A percentile compares a stretch with the other conserved stretches of the same genome.
Conservation (phyloP, 306 rosid species). For the Senna siamea region DNA sequence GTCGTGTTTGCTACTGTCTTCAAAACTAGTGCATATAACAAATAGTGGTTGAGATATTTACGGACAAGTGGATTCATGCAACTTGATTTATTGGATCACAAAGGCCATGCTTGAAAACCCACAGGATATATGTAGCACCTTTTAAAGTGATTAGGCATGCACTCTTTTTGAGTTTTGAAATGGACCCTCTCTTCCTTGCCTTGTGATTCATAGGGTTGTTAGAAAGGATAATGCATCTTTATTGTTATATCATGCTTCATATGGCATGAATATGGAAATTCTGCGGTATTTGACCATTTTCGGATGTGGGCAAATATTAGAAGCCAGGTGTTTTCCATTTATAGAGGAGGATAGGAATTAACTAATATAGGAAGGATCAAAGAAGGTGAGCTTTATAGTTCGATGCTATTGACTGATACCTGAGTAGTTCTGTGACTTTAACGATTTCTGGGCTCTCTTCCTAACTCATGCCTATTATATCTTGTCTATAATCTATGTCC, state of each 20-base stretch:
- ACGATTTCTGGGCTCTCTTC: constrained; percentile 1
- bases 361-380: constrained; percentile 29
- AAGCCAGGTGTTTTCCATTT: background rate
- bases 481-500: background rate
- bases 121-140: background rate
- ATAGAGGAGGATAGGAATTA: constrained; percentile 22
- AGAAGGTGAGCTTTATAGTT: constrained; percentile 27
- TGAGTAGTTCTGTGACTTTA: background rate
- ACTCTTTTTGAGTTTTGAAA: background rate
- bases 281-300: constrained; percentile 30
- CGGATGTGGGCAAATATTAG: constrained; percentile 3
- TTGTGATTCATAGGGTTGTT: constrained; percentile 7
- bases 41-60: background rate
- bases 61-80: background rate
- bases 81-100: background rate
- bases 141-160: background rate
- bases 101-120: background rate
- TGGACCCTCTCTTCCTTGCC: background rate
- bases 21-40: background rate
- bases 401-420: background rate
- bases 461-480: constrained; percentile 19
- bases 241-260: constrained; percentile 19
- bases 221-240: constrained; percentile 19
- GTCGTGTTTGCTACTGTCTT: background rate
- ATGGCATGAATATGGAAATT: constrained; percentile 33